These are phyloP conservation scores for Xylariaceae sp. DNA, from an alignment of 2,329 filamentous ascomycete species.

Conservation along the genomic window DNA sequence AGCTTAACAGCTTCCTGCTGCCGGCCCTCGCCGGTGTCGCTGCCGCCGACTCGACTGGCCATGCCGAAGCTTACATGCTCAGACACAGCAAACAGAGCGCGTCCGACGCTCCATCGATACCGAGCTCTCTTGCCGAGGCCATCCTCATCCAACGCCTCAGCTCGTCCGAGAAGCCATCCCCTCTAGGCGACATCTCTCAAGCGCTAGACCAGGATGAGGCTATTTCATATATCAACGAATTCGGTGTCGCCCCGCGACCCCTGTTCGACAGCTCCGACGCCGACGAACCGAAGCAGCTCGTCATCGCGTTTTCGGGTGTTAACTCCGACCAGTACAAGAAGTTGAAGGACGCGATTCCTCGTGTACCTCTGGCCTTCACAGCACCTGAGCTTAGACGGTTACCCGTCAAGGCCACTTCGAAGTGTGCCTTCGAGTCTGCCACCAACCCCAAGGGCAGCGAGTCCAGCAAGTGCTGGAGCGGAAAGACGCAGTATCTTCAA, in stretches of 20 bases:
- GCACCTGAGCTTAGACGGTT: slow-evolving; percentile 41
- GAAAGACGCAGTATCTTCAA: slow-evolving; percentile 31
- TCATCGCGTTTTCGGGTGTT: slow-evolving; percentile 56
- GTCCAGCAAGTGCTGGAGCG: slow-evolving; percentile 29
- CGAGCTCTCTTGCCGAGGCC: slow-evolving; percentile 51
- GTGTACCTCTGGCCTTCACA: slow-evolving; percentile 44
- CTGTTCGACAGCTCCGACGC: slow-evolving; percentile 40
- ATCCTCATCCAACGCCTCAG: slow-evolving; percentile 55
- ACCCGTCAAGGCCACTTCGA: slow-evolving; percentile 39
- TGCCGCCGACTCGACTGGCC: slow-evolving; percentile 27
- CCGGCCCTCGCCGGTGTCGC: slow-evolving; percentile 35
- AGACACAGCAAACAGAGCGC: slow-evolving; percentile 32
- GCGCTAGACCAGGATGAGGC: slow-evolving; percentile 43
- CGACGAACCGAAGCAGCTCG: slow-evolving; percentile 46
- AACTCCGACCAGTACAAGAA: slow-evolving; percentile 39
- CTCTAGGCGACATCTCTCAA: slow-evolving; percentile 42
- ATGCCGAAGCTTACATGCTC: slow-evolving; percentile 52
- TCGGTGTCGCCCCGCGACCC: slow-evolving; percentile 50
- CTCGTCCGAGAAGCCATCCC: slow-evolving; percentile 43
- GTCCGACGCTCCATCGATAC: slow-evolving; percentile 39
- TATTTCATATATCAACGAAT: slow-evolving; percentile 54
- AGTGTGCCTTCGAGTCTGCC: slow-evolving; percentile 29
- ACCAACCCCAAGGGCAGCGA: slow-evolving; percentile 24
- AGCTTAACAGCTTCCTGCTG: slow-evolving; percentile 37
- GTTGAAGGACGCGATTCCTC: slow-evolving; percentile 39